Conservation (phyloP, 1,139 yeast species). For the Hanseniaspora uvarum region DNA sequence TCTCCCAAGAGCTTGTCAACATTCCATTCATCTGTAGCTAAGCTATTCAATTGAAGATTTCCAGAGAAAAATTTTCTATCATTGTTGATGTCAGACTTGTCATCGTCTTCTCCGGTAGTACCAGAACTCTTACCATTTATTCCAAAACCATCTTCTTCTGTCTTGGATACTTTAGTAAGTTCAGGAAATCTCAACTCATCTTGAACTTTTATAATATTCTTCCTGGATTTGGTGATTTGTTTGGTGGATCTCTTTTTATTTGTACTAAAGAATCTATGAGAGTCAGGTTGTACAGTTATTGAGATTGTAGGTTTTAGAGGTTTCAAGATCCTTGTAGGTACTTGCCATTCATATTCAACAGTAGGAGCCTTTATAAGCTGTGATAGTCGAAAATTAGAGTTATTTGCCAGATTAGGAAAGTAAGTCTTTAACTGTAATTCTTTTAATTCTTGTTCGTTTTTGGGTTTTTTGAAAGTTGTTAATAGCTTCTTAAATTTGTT, state of each 20-base stretch:
- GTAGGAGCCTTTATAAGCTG: conserved; percentile 27
- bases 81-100: background rate
- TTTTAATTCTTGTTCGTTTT: conserved; percentile 21
- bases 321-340: conserved; percentile 22
- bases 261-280: conserved; percentile 20
- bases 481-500: conserved; percentile 7
- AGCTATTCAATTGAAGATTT: background rate
- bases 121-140: background rate
- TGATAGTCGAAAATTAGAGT: conserved; percentile 29
- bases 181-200: conserved; percentile 7
- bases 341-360: conserved; percentile 27
- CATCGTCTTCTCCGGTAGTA: background rate
- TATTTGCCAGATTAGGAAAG: conserved; percentile 29
- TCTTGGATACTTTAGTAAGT: background rate
- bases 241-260: conserved; percentile 11
- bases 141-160: background rate
- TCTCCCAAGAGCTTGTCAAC: conserved; percentile 51
- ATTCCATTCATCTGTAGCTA: conserved; percentile 77
- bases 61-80: background rate
- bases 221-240: conserved; percentile 7
- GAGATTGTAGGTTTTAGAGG: conserved; percentile 28
- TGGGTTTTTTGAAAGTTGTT: conserved; percentile 5
- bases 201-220: conserved; percentile 8
- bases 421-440: conserved; percentile 26
- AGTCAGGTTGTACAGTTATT: conserved; percentile 30